Conservation (phyloP, 2,329 filamentous ascomycete species). For the Aspergillus calidoustus region DNA sequence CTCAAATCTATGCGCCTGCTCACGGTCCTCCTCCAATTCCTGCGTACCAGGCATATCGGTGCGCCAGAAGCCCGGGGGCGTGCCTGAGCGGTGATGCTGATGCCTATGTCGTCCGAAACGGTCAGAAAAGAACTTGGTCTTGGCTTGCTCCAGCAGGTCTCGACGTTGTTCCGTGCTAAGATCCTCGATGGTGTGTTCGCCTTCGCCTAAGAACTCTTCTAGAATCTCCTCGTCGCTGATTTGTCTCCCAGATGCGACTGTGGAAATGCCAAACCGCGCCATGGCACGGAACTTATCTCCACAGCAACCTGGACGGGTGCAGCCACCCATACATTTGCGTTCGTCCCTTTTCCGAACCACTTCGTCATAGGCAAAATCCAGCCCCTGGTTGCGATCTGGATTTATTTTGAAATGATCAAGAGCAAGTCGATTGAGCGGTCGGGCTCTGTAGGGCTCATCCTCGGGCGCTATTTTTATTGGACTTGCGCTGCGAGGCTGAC, state of each 20-base stretch:
- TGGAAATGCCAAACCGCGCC: constrained; percentile 51
- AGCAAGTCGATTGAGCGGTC: constrained; percentile 61
- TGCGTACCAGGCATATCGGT: constrained; percentile 89
- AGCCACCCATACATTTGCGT: constrained; percentile 73
- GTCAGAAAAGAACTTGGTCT: constrained; percentile 73
- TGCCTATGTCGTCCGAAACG: constrained; percentile 78
- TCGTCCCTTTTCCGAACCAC: constrained; percentile 73
- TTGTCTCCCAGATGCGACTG: constrained; percentile 32
- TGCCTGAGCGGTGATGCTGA: constrained; percentile 69
- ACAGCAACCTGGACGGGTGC: constrained; percentile 76
- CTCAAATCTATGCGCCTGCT: constrained; percentile 67
- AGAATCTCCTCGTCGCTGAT: constrained; percentile 38
- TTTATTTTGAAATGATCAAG: constrained; percentile 84
- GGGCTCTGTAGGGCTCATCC: constrained; percentile 59
- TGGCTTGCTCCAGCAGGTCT: constrained; percentile 74
- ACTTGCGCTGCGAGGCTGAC: neutral
- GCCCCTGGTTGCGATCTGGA: constrained; percentile 70
- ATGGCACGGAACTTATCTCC: constrained; percentile 72
- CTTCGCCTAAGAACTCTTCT: constrained; percentile 60
- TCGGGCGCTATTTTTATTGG: constrained; percentile 27
- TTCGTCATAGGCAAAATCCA: constrained; percentile 73
- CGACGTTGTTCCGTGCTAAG: constrained; percentile 67
- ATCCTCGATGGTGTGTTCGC: constrained; percentile 37
- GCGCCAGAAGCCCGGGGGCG: constrained; percentile 89
- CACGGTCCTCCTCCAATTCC: constrained; percentile 69